Conservation (phyloP, 2,329 filamentous ascomycete species). For the Microcyclospora tardicrescens region DNA sequence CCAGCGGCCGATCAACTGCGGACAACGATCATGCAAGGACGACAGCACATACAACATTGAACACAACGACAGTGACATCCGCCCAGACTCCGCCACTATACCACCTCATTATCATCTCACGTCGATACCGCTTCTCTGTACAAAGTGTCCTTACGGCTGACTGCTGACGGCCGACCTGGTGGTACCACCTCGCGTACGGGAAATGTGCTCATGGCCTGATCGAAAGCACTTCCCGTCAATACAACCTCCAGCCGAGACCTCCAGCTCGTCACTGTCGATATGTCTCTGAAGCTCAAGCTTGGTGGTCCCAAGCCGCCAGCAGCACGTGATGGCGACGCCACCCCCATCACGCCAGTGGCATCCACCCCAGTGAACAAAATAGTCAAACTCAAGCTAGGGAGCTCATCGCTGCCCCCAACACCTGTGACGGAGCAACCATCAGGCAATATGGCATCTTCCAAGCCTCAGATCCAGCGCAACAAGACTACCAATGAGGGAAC, state of each 20-base stretch:
- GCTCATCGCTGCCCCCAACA: constrained; percentile 11
- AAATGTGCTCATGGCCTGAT: too few relatives aligned
- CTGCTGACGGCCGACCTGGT: too few relatives aligned
- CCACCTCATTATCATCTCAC: not conserved
- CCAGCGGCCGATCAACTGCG: too few relatives aligned
- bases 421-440: constrained; percentile 16
- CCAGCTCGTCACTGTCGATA: not conserved
- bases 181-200: too few relatives aligned
- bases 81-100: not conserved
- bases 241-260: too few relatives aligned
- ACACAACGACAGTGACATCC: too few relatives aligned
- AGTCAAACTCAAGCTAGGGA: constrained; percentile 30
- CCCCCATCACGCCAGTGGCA: not conserved
- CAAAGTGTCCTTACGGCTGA: too few relatives aligned
- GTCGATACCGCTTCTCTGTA: not conserved
- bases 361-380: constrained; percentile 9
- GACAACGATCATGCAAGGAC: too few relatives aligned
- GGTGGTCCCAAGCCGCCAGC: not conserved
- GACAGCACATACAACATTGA: too few relatives aligned
- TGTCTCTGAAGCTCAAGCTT: constrained; percentile 1
- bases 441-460: constrained; percentile 15
- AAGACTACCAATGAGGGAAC: constrained; percentile 5
- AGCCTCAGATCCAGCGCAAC: not conserved
- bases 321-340: not conserved
- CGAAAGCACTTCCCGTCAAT: too few relatives aligned